These are phyloP conservation scores for Cucumis cinereus DNA, from an alignment of 306 rosid genomes.

Conservation along the genomic window DNA sequence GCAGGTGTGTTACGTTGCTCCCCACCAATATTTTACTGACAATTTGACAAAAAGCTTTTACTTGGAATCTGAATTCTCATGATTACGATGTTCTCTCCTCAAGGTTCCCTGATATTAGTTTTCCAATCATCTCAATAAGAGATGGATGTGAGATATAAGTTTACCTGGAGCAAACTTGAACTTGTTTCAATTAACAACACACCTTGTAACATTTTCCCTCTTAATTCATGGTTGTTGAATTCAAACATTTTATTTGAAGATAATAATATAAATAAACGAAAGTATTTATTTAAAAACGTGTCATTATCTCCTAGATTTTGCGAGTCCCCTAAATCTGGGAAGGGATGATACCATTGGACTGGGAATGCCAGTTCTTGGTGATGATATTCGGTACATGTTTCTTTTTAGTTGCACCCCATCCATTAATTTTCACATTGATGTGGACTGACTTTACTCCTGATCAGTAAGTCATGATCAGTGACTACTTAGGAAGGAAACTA, in stretches of 20 bases:
- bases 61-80: neutral
- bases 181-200: neutral
- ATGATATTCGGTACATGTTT: neutral
- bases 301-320: neutral
- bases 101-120: neutral
- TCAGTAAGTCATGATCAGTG: neutral
- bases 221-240: neutral
- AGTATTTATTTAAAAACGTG: neutral
- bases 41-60: neutral
- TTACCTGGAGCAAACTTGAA: neutral
- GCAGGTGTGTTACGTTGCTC: constrained; percentile 32
- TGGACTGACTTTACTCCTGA: neutral
- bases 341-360: neutral
- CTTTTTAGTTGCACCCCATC: neutral
- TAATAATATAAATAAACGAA: neutral
- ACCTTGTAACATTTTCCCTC: neutral
- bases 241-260: neutral
- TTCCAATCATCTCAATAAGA: neutral
- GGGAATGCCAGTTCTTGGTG: neutral
- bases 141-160: neutral
- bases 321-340: neutral
- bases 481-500: neutral
- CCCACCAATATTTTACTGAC: neutral
- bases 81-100: neutral
- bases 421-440: neutral